Conservation (phyloP, 2,329 filamentous ascomycete genomes). For the Exophiala phaeomuriformis region DNA sequence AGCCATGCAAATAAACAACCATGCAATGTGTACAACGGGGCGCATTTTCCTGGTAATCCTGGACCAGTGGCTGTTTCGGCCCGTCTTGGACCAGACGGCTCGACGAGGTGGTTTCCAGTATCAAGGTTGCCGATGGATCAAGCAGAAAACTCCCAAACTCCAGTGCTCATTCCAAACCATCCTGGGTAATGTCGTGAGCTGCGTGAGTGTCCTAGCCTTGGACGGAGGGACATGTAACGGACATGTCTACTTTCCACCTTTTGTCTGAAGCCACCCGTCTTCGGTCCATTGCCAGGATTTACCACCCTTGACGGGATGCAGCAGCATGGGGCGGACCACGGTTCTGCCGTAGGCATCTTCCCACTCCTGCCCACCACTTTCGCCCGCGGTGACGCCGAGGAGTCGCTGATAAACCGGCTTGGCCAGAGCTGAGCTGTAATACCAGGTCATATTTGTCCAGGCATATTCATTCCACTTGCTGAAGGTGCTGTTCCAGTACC, state of each 20-base stretch:
- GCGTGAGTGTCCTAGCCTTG: neutral
- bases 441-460: conserved; percentile 33
- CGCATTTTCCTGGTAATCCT: conserved; percentile 5
- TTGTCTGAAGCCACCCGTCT: conserved; percentile 26
- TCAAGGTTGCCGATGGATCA: conserved; percentile 11
- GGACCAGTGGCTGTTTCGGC: conserved; percentile 3
- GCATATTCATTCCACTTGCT: conserved; percentile 32
- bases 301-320: conserved; percentile 32
- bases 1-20: conserved; percentile 12
- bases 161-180: conserved; percentile 15
- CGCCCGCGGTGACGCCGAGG: conserved; percentile 27
- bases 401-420: conserved; percentile 32
- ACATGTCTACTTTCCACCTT: conserved; percentile 21
- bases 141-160: conserved; percentile 17
- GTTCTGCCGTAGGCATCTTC: conserved; percentile 29
- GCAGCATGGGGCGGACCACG: conserved; percentile 30
- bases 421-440: conserved; percentile 31
- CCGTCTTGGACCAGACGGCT: conserved; percentile 3
- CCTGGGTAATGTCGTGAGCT: neutral
- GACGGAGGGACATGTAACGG: neutral
- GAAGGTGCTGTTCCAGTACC: conserved; percentile 31
- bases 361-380: conserved; percentile 29
- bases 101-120: conserved; percentile 8
- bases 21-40: conserved; percentile 14
- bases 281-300: conserved; percentile 31